A percentile compares a stretch with the other conserved stretches of the same genome.
These are phyloP conservation scores for Penicillium coffeae DNA, from an alignment of 495 filamentous ascomycete genomes.

Conservation along the genomic window DNA sequence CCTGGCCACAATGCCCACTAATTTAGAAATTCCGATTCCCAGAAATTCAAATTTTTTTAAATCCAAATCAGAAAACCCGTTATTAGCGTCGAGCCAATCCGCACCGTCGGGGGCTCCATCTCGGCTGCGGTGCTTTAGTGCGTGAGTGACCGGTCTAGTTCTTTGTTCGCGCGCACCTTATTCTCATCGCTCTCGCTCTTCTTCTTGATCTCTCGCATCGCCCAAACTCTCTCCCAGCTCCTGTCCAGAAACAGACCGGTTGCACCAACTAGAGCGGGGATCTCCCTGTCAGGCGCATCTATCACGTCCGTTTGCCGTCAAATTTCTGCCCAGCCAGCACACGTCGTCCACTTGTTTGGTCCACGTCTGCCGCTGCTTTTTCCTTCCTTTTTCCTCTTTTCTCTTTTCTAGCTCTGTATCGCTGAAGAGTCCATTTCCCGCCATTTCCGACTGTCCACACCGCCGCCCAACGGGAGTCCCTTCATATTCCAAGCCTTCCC, in stretches of 20 bases:
- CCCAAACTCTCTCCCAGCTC: background rate
- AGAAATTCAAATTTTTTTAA: background rate
- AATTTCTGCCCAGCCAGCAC: slow-evolving; percentile 25
- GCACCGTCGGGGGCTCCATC: background rate
- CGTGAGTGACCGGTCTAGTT: background rate
- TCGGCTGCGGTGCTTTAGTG: background rate
- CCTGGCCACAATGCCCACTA: too few relatives aligned
- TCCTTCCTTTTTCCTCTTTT: slow-evolving; percentile 4
- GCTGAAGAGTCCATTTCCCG: slow-evolving; percentile 2
- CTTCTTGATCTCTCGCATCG: background rate
- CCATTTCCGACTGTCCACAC: slow-evolving; percentile 26
- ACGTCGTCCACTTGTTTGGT: slow-evolving; percentile 11
- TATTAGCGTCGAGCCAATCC: background rate
- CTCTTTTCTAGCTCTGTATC: slow-evolving; percentile 1
- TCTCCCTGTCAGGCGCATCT: slow-evolving; percentile 19
- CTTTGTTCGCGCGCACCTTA: background rate
- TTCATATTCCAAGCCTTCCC: background rate
- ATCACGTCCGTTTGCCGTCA: slow-evolving; percentile 26
- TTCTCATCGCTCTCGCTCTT: background rate
- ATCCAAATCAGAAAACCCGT: background rate
- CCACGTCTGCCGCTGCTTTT: slow-evolving; percentile 12
- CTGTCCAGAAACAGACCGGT: background rate
- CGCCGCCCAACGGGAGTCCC: slow-evolving; percentile 8
- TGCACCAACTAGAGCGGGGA: slow-evolving; percentile 10
- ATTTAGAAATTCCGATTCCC: too few relatives aligned